These are phyloP conservation scores for Ustilaginoidea virens DNA, from an alignment of 2,329 filamentous ascomycete species.

Conservation along the genomic window DNA sequence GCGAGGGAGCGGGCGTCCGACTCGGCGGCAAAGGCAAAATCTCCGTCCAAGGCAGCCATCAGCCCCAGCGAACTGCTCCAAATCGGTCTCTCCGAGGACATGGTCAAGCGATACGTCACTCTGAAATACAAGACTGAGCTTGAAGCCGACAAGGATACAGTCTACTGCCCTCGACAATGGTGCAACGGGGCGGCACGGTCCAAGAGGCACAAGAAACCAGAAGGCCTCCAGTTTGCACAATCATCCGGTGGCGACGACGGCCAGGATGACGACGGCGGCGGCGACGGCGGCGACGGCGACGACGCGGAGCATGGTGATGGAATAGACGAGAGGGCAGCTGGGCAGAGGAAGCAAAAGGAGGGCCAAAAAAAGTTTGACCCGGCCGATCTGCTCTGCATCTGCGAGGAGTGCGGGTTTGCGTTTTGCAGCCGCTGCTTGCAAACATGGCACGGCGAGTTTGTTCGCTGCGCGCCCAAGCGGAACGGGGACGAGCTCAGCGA, in stretches of 20 bases:
- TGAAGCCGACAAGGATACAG: conserved; percentile 78
- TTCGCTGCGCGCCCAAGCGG: conserved; percentile 50
- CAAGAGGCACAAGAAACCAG: conserved; percentile 55
- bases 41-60: conserved; percentile 51
- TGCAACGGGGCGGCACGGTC: conserved; percentile 79
- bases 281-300: conserved; percentile 17
- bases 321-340: not conserved
- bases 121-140: conserved; percentile 87
- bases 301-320: conserved; percentile 8
- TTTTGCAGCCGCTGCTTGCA: conserved; percentile 60
- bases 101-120: conserved; percentile 72
- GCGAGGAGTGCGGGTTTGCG: conserved; percentile 76
- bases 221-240: conserved; percentile 45
- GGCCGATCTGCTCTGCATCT: conserved; percentile 62
- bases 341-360: not conserved
- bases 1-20: conserved; percentile 40
- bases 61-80: conserved; percentile 73
- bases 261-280: conserved; percentile 30
- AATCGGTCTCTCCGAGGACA: conserved; percentile 54
- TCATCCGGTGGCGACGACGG: conserved; percentile 34
- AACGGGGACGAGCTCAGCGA: conserved; percentile 56
- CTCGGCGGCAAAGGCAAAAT: conserved; percentile 24
- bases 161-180: conserved; percentile 87
- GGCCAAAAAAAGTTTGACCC: conserved; percentile 23
- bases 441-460: conserved; percentile 87